Evolutionary conservation across 2,329 filamentous ascomycete genomes (phyloP).

Genomic region (Pseudophaeomoniella oleicola): DNA sequence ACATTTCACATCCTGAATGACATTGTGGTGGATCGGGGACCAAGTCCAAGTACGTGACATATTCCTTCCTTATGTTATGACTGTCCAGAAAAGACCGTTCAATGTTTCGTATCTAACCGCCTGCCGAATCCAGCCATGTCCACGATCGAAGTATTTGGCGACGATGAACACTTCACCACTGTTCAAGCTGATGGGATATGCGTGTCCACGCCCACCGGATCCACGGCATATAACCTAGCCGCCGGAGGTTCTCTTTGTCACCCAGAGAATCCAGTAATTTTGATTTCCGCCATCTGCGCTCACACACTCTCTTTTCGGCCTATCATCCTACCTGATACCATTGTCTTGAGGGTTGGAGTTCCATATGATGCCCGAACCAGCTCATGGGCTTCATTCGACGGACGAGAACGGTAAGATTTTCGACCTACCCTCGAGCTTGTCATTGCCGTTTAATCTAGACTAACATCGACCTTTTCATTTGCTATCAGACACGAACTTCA

Average conservation of each 20-base stretch:
- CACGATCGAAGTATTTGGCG: conserved; percentile 79
- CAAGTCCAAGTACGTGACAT: conserved; percentile 77
- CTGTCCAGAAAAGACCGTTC: neutral
- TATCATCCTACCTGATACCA: conserved; percentile 93
- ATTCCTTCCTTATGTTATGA: too few species aligned
- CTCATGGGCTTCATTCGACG: conserved; percentile 97
- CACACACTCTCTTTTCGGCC: conserved; percentile 91
- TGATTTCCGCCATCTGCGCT: conserved; percentile 85
- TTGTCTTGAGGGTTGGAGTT: conserved; percentile 84
- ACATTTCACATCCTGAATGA: conserved; percentile 91
- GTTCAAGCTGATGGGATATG: conserved; percentile 87
- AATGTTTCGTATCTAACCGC: neutral
- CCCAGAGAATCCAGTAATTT: conserved; percentile 90
- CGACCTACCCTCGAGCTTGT: neutral
- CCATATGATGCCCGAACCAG: conserved; percentile 80
- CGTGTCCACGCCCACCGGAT: conserved; percentile 86
- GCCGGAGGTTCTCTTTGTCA: conserved; percentile 92
- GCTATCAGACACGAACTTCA: conserved; percentile 30
- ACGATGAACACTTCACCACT: conserved; percentile 90
- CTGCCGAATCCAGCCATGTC: conserved; percentile 55
- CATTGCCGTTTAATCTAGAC: too few species aligned
- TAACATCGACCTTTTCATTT: too few species aligned
- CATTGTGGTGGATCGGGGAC: conserved; percentile 87
- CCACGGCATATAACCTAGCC: conserved; percentile 88
- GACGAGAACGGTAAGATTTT: conserved; percentile 54